Conservation (phyloP, 2,329 filamentous ascomycete species). For the Polytolypa hystricis region DNA sequence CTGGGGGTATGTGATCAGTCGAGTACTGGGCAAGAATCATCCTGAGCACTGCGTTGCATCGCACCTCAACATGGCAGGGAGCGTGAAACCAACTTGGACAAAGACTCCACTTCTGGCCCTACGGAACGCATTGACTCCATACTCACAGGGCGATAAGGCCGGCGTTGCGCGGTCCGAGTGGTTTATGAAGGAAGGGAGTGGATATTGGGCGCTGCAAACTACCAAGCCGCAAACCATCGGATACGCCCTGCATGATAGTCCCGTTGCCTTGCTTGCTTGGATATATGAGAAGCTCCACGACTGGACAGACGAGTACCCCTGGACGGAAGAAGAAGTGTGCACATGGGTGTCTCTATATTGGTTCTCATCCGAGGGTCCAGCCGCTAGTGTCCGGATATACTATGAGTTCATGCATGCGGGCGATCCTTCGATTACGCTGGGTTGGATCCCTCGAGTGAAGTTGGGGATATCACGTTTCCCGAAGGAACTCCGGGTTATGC, state of each 20-base stretch:
- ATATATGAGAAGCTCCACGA: conserved; percentile 71
- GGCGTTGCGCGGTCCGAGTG: conserved; percentile 44
- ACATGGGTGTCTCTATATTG: conserved; percentile 66
- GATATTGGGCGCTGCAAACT: conserved; percentile 49
- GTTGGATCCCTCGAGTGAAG: conserved; percentile 39
- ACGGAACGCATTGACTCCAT: conserved; percentile 44
- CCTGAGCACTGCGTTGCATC: conserved; percentile 46
- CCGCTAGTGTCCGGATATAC: conserved; percentile 58
- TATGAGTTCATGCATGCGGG: conserved; percentile 49
- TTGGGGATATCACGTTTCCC: conserved; percentile 44
- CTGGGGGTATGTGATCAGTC: conserved; percentile 56
- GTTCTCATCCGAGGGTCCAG: conserved; percentile 58
- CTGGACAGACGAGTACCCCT: conserved; percentile 62
- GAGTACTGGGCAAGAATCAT: conserved; percentile 49
- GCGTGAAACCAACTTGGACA: conserved; percentile 38
- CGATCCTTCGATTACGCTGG: conserved; percentile 18
- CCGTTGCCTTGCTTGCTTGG: conserved; percentile 62
- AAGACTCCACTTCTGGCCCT: conserved; percentile 41
- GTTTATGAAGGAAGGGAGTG: conserved; percentile 45
- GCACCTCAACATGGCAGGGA: conserved; percentile 52
- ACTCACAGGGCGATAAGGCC: conserved; percentile 40
- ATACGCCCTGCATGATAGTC: conserved; percentile 58
- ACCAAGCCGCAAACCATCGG: conserved; percentile 65
- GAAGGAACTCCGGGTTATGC: conserved; percentile 39
- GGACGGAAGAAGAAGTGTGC: conserved; percentile 65